These are phyloP conservation scores for Cochlearia excelsa DNA, from an alignment of 345 rosid genomes.

Conservation along the genomic window DNA sequence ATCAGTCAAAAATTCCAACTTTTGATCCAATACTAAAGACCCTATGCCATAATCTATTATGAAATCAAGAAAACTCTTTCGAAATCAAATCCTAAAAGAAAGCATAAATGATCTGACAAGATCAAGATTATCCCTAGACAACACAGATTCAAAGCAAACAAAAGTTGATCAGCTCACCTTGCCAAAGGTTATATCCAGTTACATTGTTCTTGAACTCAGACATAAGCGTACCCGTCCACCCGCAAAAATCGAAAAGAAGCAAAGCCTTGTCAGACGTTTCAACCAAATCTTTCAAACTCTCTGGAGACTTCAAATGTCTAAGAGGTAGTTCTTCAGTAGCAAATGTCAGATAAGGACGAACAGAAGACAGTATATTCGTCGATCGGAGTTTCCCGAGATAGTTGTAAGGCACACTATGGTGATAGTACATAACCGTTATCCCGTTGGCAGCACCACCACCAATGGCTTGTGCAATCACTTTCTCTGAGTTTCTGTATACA, in stretches of 20 bases:
- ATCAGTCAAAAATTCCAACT: slow-evolving; percentile 20
- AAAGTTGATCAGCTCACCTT: slow-evolving; percentile 38
- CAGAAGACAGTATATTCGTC: slow-evolving; percentile 48
- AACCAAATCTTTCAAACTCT: slow-evolving; percentile 55
- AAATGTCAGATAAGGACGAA: slow-evolving; percentile 46
- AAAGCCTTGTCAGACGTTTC: slow-evolving; percentile 78
- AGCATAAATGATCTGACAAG: slow-evolving; percentile 2
- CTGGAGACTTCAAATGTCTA: slow-evolving; percentile 38
- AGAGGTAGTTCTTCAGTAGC: slow-evolving; percentile 58
- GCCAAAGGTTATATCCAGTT: slow-evolving; percentile 40
- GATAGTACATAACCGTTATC: slow-evolving; percentile 52
- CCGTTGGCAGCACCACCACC: slow-evolving; percentile 49
- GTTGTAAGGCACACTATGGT: slow-evolving; percentile 59
- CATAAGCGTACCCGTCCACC: slow-evolving; percentile 63
- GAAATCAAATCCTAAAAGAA: not conserved
- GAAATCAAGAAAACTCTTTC: slow-evolving; percentile 4
- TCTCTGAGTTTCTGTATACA: slow-evolving; percentile 58
- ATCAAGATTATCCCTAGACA: slow-evolving; percentile 1
- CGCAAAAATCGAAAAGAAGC: slow-evolving; percentile 73
- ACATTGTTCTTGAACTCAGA: slow-evolving; percentile 42
- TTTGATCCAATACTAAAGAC: not conserved
- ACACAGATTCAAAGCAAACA: slow-evolving; percentile 1
- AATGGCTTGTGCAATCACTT: slow-evolving; percentile 58
- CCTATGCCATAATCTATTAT: not conserved
- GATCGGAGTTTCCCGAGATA: slow-evolving; percentile 71